These are phyloP conservation scores for Geosmithia morbida DNA, from an alignment of 2,329 filamentous ascomycete genomes.

Conservation along the genomic window DNA sequence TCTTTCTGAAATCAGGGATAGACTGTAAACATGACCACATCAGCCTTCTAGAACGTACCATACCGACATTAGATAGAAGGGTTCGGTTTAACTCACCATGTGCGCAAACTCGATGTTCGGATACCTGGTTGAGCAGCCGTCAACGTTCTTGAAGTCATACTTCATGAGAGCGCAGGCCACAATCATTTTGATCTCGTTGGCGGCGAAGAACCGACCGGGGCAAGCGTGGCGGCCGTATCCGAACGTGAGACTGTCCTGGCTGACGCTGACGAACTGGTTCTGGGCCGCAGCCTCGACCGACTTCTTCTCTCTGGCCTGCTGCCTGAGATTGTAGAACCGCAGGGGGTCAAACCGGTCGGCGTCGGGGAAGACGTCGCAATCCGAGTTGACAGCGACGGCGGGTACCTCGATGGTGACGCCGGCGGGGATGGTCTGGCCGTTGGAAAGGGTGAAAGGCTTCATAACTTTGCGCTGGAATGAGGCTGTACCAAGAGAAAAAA, in stretches of 20 bases:
- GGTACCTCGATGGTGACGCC: conserved; percentile 27
- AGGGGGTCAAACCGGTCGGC: conserved; percentile 25
- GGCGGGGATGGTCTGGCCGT: conserved; percentile 32
- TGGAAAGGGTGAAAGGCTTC: conserved; percentile 34
- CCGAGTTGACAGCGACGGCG: conserved; percentile 19
- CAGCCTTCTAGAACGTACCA: too few relatives aligned
- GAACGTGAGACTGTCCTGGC: conserved; percentile 17
- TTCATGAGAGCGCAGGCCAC: conserved; percentile 16
- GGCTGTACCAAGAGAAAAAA: conserved; percentile 9
- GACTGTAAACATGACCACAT: too few relatives aligned
- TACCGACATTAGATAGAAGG: background rate
- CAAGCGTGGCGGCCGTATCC: conserved; percentile 21
- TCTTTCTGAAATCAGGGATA: too few relatives aligned
- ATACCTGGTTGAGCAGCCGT: conserved; percentile 20
- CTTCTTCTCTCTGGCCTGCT: background rate
- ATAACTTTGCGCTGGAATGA: conserved; percentile 35
- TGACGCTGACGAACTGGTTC: conserved; percentile 24
- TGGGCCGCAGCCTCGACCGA: conserved; percentile 2
- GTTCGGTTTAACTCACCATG: conserved; percentile 1
- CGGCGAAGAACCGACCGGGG: conserved; percentile 26
- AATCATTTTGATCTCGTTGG: conserved; percentile 26
- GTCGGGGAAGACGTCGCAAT: conserved; percentile 16
- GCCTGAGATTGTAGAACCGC: conserved; percentile 21
- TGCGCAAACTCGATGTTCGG: conserved; percentile 11
- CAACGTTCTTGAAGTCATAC: conserved; percentile 10